These are phyloP conservation scores for Gentiana macrophylla DNA, from an alignment of 257 asterid species.

Conservation along the genomic window DNA sequence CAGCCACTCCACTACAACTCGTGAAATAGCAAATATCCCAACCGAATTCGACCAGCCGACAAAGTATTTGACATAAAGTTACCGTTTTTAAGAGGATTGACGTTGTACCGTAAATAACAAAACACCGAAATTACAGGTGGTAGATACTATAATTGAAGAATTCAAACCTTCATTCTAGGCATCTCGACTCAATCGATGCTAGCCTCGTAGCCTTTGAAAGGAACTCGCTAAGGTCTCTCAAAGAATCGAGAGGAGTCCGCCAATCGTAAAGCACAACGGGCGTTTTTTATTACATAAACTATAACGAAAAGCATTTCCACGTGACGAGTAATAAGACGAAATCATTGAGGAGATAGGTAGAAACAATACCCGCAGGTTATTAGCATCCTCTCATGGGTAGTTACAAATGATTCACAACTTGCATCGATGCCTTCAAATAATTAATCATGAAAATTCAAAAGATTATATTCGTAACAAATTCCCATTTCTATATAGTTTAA, in stretches of 20 bases:
- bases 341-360: no score
- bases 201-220: constrained; percentile 99
- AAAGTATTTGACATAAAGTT: constrained; percentile 9
- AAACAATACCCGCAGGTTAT: no score
- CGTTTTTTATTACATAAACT: no score
- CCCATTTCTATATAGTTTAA: no score
- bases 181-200: constrained; percentile 99
- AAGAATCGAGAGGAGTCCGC: constrained; percentile 91
- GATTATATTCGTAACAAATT: no score
- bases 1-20: constrained; percentile 93
- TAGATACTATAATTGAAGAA: constrained; percentile 1
- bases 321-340: no score
- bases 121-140: neutral
- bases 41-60: constrained; percentile 99
- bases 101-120: neutral
- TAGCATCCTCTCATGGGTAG: no score
- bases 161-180: constrained; percentile 99
- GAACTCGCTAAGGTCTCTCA: constrained; percentile 99
- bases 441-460: no score
- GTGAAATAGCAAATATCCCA: constrained; percentile 98
- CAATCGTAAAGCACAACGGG: no score
- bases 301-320: no score
- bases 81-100: constrained; percentile 4
- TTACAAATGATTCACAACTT: no score
- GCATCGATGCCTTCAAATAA: no score